Evolutionary conservation across 1,284 basidiomycete species (phyloP).

Genomic region (Cerrena zonata): DNA sequence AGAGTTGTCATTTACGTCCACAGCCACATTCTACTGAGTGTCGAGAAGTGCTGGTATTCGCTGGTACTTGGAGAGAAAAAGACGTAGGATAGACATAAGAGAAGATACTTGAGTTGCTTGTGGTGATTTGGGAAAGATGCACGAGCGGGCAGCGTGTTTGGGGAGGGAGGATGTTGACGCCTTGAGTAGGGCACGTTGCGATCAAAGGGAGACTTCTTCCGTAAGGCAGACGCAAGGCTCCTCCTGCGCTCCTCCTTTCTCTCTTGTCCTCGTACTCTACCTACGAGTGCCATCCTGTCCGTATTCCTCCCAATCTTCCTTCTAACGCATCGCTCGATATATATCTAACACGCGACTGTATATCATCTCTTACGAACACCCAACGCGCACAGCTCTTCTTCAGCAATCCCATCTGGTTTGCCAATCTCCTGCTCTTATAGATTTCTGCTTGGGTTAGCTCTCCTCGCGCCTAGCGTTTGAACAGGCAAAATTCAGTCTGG

Average conservation of each 20-base stretch:
- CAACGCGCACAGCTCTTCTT: conserved; percentile 36
- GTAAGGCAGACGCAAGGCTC: conserved; percentile 42
- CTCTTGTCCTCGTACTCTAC: conserved; percentile 28
- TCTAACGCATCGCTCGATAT: conserved; percentile 11
- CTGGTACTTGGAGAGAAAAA: not conserved
- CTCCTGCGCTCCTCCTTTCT: conserved; percentile 25
- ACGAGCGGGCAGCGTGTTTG: conserved; percentile 27
- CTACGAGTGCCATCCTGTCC: conserved; percentile 10
- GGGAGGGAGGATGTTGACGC: conserved; percentile 26
- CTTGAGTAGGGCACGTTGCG: conserved; percentile 65
- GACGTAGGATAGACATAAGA: not conserved
- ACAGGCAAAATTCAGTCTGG: conserved; percentile 14
- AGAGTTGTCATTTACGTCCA: not conserved
- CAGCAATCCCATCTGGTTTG: conserved; percentile 56
- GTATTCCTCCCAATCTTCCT: too few species aligned
- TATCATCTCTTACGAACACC: conserved; percentile 42
- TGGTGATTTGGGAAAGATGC: conserved; percentile 19
- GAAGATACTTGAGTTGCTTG: not conserved
- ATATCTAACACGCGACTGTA: conserved; percentile 33
- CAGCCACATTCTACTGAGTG: not conserved
- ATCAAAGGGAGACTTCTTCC: conserved; percentile 56
- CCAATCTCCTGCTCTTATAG: conserved; percentile 20
- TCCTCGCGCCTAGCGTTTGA: conserved; percentile 11
- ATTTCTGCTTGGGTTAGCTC: conserved; percentile 12
- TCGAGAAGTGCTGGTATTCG: not conserved